These are phyloP conservation scores for Rhizophora mangle DNA, from an alignment of 345 rosid genomes.

Conservation along the genomic window DNA sequence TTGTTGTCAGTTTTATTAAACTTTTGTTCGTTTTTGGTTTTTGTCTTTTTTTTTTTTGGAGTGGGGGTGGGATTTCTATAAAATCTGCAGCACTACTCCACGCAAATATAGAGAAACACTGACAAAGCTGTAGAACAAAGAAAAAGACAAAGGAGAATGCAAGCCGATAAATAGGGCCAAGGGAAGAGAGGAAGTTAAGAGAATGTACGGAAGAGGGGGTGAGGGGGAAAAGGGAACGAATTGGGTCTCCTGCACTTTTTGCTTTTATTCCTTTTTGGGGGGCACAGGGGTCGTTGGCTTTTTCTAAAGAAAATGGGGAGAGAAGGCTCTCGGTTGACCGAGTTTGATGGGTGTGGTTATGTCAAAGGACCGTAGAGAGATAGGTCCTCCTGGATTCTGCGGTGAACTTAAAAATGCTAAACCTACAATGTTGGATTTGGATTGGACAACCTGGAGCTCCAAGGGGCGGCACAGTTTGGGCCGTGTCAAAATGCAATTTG, in stretches of 20 bases:
- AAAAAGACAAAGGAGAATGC: neutral
- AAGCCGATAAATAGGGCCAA: neutral
- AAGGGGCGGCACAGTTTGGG: too few species aligned
- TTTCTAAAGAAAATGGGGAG: neutral
- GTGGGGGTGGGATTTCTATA: neutral
- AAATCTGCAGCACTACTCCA: conserved; percentile 17
- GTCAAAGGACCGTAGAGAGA: neutral
- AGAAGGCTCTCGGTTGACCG: conserved; percentile 11
- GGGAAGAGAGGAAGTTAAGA: conserved; percentile 7
- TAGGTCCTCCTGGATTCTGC: too few species aligned
- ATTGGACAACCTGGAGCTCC: too few species aligned
- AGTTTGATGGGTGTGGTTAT: conserved; percentile 9
- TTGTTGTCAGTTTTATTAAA: neutral
- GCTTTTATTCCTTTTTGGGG: neutral
- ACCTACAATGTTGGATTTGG: too few species aligned
- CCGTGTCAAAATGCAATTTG: too few species aligned
- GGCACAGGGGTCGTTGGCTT: neutral
- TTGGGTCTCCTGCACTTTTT: neutral
- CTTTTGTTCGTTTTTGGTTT: neutral
- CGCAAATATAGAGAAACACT: conserved; percentile 20
- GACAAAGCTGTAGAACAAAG: conserved; percentile 17
- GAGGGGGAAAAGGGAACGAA: neutral
- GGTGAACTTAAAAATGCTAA: too few species aligned
- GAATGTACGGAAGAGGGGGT: conserved; percentile 2
- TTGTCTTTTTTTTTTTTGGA: neutral